phyloP scores from a whole-genome alignment of 73 alveolate genomes.

The Paramecium primaurelia region DNA sequence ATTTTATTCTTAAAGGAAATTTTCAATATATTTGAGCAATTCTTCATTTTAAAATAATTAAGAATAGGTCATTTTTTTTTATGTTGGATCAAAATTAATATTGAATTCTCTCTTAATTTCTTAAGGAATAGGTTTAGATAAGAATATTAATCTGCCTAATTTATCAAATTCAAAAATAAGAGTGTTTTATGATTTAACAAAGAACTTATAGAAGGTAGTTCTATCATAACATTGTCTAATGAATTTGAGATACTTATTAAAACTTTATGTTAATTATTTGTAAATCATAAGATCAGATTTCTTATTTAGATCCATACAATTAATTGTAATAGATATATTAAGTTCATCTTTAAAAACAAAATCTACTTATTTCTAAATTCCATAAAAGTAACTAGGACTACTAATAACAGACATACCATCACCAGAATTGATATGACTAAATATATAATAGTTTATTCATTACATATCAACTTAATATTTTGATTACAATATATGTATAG shows the following conservation, averaged over 20 bases:
- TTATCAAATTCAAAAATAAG: constrained; percentile 11
- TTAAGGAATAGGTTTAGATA: background rate
- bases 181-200: background rate
- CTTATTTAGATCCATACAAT: background rate
- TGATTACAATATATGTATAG: background rate
- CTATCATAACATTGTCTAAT: constrained; percentile 8
- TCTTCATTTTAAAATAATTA: background rate
- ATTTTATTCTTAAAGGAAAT: background rate
- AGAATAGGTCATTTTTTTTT: background rate
- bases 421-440: background rate
- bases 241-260: background rate
- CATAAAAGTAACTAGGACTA: background rate
- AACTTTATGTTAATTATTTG: background rate
- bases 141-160: background rate
- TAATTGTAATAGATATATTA: background rate
- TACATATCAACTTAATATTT: background rate
- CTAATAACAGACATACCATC: background rate
- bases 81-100: background rate
- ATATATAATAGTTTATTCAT: background rate
- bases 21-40: background rate
- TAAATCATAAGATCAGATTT: background rate
- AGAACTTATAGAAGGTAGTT: background rate
- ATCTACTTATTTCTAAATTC: background rate
- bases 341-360: background rate
- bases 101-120: background rate